Evolutionary conservation across 2,329 filamentous ascomycete species (phyloP).

Genomic region (Myotisia sp.): DNA sequence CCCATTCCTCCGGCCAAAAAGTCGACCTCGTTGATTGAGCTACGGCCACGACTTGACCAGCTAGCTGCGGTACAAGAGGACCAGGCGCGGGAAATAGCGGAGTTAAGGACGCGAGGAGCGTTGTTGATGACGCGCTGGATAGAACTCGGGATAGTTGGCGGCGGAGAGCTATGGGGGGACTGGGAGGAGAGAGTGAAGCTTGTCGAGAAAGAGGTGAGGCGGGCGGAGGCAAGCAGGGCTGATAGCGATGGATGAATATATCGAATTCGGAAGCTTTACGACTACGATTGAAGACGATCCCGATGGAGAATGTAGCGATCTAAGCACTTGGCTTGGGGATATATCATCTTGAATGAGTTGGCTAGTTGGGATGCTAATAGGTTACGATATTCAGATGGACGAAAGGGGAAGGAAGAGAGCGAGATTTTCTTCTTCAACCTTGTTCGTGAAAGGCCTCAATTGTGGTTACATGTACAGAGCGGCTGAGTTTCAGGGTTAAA

Average conservation of each 20-base stretch:
- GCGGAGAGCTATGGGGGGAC: conserved; percentile 54
- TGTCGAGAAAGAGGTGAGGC: conserved; percentile 51
- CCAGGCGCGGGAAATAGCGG: conserved; percentile 27
- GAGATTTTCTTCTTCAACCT: no score
- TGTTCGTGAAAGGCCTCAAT: no score
- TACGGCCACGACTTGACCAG: conserved; percentile 29
- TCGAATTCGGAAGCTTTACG: no score
- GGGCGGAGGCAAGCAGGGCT: conserved; percentile 45
- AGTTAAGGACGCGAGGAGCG: conserved; percentile 30
- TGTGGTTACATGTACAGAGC: no score
- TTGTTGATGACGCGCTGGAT: conserved; percentile 55
- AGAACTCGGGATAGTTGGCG: conserved; percentile 53
- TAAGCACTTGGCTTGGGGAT: no score
- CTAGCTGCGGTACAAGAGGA: conserved; percentile 24
- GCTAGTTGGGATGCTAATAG: no score
- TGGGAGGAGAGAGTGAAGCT: conserved; percentile 54
- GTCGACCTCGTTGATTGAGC: conserved; percentile 29
- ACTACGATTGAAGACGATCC: no score
- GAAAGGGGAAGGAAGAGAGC: no score
- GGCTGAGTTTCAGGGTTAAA: no score
- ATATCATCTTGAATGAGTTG: no score
- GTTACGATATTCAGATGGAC: no score
- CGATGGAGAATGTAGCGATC: no score
- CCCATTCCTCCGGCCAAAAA: conserved; percentile 30
- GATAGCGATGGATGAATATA: conserved; percentile 10